Evolutionary conservation across 495 filamentous ascomycete species (phyloP).

Genomic region (Neurospora hispaniola): DNA sequence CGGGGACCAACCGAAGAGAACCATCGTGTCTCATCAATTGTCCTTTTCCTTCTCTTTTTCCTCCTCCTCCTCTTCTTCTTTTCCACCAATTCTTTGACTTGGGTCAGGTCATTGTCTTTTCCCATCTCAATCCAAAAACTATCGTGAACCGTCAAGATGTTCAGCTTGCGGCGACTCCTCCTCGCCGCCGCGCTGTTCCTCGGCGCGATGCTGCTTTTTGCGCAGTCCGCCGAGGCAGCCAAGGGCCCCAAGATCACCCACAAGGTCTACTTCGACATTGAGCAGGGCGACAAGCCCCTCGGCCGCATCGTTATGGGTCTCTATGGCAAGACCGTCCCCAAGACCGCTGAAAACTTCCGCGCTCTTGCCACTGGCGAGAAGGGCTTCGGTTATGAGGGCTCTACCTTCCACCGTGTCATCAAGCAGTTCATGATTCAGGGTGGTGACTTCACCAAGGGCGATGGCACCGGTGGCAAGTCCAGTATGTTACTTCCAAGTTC

Average conservation of each 20-base stretch:
- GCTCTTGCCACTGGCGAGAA: slow-evolving; percentile 95
- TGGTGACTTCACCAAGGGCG: slow-evolving; percentile 94
- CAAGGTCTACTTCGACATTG: slow-evolving; percentile 96
- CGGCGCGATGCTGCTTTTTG: slow-evolving; percentile 58
- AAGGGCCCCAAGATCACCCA: slow-evolving; percentile 95
- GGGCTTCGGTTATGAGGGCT: slow-evolving; percentile 92
- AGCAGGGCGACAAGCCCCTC: slow-evolving; percentile 75
- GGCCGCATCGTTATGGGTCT: slow-evolving; percentile 88
- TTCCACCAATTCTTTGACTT: not conserved
- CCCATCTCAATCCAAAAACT: not conserved
- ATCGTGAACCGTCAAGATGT: slow-evolving; percentile 30
- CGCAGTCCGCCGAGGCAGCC: slow-evolving; percentile 56
- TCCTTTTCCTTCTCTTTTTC: not conserved
- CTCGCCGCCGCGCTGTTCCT: slow-evolving; percentile 66
- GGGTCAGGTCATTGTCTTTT: not conserved
- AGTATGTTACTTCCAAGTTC: slow-evolving; percentile 32
- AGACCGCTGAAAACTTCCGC: slow-evolving; percentile 97
- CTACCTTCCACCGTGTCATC: slow-evolving; percentile 97
- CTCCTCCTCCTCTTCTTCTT: not conserved
- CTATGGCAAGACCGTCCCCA: slow-evolving; percentile 96
- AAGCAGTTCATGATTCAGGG: slow-evolving; percentile 99
- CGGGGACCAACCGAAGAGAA: not conserved
- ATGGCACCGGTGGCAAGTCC: slow-evolving; percentile 96
- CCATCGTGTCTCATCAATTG: not conserved
- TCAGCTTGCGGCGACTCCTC: slow-evolving; percentile 44